Evolutionary conservation across 1,139 yeast genomes (phyloP).

Genomic region (Debaryomyces coudertii): DNA sequence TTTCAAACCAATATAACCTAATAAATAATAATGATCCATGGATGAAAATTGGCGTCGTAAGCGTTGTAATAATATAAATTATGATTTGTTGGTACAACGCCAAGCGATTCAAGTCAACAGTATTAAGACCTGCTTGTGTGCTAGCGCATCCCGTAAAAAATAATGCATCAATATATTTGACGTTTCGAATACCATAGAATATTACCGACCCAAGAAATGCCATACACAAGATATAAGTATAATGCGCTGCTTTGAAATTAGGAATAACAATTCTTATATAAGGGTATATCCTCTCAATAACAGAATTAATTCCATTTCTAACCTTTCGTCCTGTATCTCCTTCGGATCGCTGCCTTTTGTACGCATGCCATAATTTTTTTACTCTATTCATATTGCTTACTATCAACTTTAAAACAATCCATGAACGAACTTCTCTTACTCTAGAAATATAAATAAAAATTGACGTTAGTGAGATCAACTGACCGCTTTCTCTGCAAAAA

Average conservation of each 20-base stretch:
- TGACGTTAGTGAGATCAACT: background rate
- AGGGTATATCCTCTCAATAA: slow-evolving; percentile 40
- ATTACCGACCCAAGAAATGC: slow-evolving; percentile 69
- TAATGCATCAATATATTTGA: slow-evolving; percentile 74
- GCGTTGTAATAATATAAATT: slow-evolving; percentile 58
- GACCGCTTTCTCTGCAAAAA: background rate
- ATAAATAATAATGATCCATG: slow-evolving; percentile 79
- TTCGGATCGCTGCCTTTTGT: slow-evolving; percentile 10
- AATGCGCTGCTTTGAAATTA: slow-evolving; percentile 79
- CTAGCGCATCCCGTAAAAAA: slow-evolving; percentile 76
- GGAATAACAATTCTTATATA: slow-evolving; percentile 58
- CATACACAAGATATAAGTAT: slow-evolving; percentile 59
- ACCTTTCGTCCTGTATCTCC: slow-evolving; percentile 22
- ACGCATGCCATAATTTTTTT: slow-evolving; percentile 8
- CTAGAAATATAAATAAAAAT: background rate
- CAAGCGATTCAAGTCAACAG: slow-evolving; percentile 65
- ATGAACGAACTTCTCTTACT: background rate
- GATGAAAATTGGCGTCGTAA: slow-evolving; percentile 88
- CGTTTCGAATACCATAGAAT: slow-evolving; percentile 71
- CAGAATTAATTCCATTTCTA: slow-evolving; percentile 29
- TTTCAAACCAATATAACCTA: slow-evolving; percentile 88
- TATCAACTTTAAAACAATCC: slow-evolving; percentile 1
- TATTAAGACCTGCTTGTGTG: slow-evolving; percentile 92
- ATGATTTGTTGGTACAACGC: slow-evolving; percentile 77
- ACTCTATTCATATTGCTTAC: slow-evolving; percentile 5